These are phyloP conservation scores for Penicillium pancosmium DNA, from an alignment of 495 filamentous ascomycete genomes.

Conservation along the genomic window DNA sequence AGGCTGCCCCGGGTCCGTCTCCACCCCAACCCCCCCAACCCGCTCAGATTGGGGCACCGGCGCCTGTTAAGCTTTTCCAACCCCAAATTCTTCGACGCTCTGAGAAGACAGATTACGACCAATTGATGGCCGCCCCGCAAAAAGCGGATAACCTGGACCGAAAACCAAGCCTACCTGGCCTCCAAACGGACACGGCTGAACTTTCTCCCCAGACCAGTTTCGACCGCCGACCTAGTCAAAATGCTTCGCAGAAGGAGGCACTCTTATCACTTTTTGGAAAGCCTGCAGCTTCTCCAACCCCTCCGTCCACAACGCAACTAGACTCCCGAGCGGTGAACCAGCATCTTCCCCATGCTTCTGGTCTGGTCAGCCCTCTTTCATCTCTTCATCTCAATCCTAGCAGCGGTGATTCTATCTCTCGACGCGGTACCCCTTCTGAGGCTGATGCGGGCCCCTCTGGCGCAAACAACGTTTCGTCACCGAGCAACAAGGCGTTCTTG, in stretches of 20 bases:
- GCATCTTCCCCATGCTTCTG: conserved; percentile 29
- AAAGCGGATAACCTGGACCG: conserved; percentile 12
- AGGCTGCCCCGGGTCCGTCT: conserved; percentile 20
- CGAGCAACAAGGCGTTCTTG: conserved; percentile 75
- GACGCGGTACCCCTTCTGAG: conserved; percentile 40
- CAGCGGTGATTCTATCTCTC: conserved; percentile 45
- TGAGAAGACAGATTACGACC: conserved; percentile 36
- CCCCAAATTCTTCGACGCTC: conserved; percentile 63
- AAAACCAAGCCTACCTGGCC: conserved; percentile 18
- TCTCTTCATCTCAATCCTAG: conserved; percentile 33
- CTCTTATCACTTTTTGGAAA: conserved; percentile 77
- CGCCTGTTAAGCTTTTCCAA: conserved; percentile 54
- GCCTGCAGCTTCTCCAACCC: conserved; percentile 34
- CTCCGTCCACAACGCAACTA: conserved; percentile 22
- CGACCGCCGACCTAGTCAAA: conserved; percentile 49
- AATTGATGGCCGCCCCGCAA: conserved; percentile 19
- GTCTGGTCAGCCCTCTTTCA: conserved; percentile 52
- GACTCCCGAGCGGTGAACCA: conserved; percentile 28
- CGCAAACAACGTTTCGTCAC: conserved; percentile 54
- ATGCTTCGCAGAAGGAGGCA: conserved; percentile 64
- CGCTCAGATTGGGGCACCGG: conserved; percentile 24
- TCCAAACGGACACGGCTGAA: conserved; percentile 7
- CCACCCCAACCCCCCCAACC: conserved; percentile 21
- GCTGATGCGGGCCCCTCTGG: conserved; percentile 51
- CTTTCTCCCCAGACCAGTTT: conserved; percentile 22